These are phyloP conservation scores for Mercurialis annua DNA, from an alignment of 345 rosid genomes.

Conservation along the genomic window DNA sequence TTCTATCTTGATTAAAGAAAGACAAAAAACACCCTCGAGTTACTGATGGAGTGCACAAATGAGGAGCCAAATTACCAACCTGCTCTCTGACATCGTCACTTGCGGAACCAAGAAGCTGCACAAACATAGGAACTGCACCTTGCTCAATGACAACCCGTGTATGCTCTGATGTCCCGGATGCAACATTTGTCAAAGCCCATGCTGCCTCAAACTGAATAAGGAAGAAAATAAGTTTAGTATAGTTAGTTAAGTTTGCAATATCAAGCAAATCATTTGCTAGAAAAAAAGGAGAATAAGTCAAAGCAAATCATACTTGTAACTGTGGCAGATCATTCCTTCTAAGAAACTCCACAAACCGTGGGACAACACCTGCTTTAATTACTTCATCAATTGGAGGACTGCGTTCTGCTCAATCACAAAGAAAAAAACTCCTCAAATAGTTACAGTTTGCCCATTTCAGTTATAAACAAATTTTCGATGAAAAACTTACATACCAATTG, in stretches of 20 bases:
- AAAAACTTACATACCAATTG: constrained; percentile 18
- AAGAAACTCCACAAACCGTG: constrained; percentile 40
- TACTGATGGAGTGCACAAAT: not conserved
- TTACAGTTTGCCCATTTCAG: not conserved
- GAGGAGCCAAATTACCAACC: constrained; percentile 15
- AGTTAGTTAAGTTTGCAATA: not conserved
- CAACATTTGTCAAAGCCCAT: constrained; percentile 35
- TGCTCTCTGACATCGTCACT: constrained; percentile 40
- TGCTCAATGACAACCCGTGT: constrained; percentile 33
- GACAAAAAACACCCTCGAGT: not conserved
- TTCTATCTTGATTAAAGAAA: not conserved
- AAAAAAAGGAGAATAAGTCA: not conserved
- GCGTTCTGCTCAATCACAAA: constrained; percentile 26
- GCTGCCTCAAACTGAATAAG: constrained; percentile 35
- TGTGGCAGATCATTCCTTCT: constrained; percentile 32
- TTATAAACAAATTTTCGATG: not conserved
- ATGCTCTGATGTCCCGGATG: constrained; percentile 37
- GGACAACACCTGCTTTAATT: constrained; percentile 38
- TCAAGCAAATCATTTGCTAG: not conserved
- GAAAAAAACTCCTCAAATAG: not conserved
- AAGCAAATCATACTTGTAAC: constrained; percentile 25
- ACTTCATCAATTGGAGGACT: constrained; percentile 45
- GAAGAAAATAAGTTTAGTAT: constrained; percentile 13
- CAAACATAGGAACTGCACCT: constrained; percentile 37
- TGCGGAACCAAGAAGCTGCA: constrained; percentile 28